Conservation (phyloP, 1,139 yeast species). For the Taphrina deformans region DNA sequence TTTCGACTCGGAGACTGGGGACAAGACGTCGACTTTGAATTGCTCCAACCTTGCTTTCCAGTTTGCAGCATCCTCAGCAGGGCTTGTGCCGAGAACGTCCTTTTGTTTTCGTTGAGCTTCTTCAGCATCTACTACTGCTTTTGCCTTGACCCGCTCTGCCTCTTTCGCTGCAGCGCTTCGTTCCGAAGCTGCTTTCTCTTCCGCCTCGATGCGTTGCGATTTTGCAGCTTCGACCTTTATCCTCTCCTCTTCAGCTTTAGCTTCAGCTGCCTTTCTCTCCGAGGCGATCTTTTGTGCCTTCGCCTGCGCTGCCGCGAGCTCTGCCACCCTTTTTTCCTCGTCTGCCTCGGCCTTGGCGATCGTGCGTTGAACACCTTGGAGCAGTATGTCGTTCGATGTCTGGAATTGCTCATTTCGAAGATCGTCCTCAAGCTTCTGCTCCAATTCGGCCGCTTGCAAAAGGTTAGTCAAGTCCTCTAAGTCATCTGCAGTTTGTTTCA, state of each 20-base stretch:
- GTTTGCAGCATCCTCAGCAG: constrained; percentile 40
- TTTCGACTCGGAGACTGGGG: constrained; percentile 51
- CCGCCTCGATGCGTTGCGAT: constrained; percentile 34
- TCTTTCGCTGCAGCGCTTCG: constrained; percentile 6
- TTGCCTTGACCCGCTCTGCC: constrained; percentile 29
- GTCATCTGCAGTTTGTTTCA: constrained; percentile 2
- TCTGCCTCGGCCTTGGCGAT: constrained; percentile 19
- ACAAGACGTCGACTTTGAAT: constrained; percentile 52
- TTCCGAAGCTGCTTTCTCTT: constrained; percentile 3
- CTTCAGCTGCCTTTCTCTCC: constrained; percentile 1
- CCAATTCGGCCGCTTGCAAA: not conserved
- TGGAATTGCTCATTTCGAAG: not conserved
- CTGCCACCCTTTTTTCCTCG: constrained; percentile 15
- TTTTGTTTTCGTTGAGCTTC: constrained; percentile 40
- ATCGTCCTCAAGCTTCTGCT: constrained; percentile 18
- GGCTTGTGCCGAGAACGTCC: constrained; percentile 40
- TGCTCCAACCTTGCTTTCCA: constrained; percentile 47
- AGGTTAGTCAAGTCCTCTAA: not conserved
- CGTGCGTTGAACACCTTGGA: constrained; percentile 6
- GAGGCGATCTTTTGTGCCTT: not conserved
- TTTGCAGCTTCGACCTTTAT: too few relatives aligned
- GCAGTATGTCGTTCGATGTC: not conserved
- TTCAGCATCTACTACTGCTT: constrained; percentile 40
- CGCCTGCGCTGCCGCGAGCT: constrained; percentile 19
- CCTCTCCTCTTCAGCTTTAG: constrained; percentile 38